A percentile compares a stretch with the other conserved stretches of the same genome.
Conservation (phyloP, 2,329 filamentous ascomycete species). For the Ceratocystis lukuohia region DNA sequence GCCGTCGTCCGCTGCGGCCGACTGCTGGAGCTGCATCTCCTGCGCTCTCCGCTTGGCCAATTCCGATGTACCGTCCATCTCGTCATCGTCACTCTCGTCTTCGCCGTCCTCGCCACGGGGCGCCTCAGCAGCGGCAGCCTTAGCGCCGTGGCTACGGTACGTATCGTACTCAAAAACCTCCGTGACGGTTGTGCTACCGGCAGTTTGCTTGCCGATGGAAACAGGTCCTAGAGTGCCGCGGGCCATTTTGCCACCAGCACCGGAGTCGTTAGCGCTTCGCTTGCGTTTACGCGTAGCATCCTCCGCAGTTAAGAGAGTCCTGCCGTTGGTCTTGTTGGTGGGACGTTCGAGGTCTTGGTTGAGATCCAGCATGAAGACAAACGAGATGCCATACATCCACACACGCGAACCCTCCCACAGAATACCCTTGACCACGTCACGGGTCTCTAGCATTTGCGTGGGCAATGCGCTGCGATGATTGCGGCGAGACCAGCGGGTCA, state of each 20-base stretch:
- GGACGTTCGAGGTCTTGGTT: conserved; percentile 48
- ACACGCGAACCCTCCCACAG: conserved; percentile 68
- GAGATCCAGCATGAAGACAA: conserved; percentile 86
- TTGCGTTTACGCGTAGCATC: conserved; percentile 40
- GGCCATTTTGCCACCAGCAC: conserved; percentile 42
- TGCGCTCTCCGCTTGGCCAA: conserved; percentile 13
- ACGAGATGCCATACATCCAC: conserved; percentile 79
- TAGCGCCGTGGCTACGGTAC: conserved; percentile 15
- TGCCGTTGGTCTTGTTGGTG: conserved; percentile 18
- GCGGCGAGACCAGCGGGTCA: conserved; percentile 74
- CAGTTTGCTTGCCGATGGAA: conserved; percentile 30
- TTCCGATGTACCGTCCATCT: background rate
- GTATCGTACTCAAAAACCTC: conserved; percentile 18
- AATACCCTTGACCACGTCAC: conserved; percentile 69
- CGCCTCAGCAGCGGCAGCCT: conserved; percentile 22
- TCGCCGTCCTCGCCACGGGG: conserved; percentile 25
- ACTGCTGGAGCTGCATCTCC: conserved; percentile 21
- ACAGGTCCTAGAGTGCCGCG: conserved; percentile 34
- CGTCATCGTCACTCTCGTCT: conserved; percentile 29
- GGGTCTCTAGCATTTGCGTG: conserved; percentile 55
- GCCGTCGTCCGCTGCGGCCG: conserved; percentile 22
- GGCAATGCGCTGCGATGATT: conserved; percentile 69
- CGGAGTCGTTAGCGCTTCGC: conserved; percentile 34
- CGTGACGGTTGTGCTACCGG: conserved; percentile 12
- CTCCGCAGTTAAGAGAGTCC: conserved; percentile 21